Base-by-base conservation (phyloP, 768 basidiomycete species). In the Phlebiopsis flavidoalba region DNA sequence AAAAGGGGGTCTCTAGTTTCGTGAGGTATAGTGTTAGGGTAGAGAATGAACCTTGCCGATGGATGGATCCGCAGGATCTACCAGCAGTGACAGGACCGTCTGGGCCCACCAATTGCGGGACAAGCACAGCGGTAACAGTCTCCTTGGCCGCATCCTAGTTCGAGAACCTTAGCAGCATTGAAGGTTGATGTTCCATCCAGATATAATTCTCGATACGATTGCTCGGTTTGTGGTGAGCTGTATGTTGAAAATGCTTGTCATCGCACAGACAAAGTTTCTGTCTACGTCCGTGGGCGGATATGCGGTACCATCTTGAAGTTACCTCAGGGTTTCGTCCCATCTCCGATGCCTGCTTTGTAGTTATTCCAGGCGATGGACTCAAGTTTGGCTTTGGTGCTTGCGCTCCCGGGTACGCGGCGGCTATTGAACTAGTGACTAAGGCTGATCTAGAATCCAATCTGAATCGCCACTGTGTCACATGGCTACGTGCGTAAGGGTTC, bases 91-190 rank as follows among this genome's bases (percentile, higher is more conserved):
- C 72, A 24, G 71, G 72, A 3, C 77, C 77, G 1, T 54, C 58
- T 1, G 62, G 60, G 1, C 76, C 77, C 10, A 79, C 75, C 1
- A 68, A 66, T 14, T 65, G 64, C 26, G 26, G 26, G 17, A 76
- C 77, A 8, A 79, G 68, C 6, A 66, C 73, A 21, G 70, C 68
- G 1, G 77, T 78, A n/a, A 55, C 70, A 72, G 58, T 78, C 77
- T 15, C 77, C 77, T 57, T 77, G 77, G 2, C 77, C 77, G 59
- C 76, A 77, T 6, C 77, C 77, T 1, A 79, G 64, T 60, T 79
- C 77, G 1, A 79, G 66, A 5, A 79, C 69, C 8, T 62, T 64
- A 22, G 66, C 65, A 2, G 75, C 76, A n/a, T 14, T 58, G 8
- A 0, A 31, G 53, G 11, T 60, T 2, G 53, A 77, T 72, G 10